Percentiles rank a stretch among this genome's conserved stretches.
Evolutionary conservation across 2,329 filamentous ascomycete genomes (phyloP).

Genomic region (Chrysoporthe deuterocubensis): DNA sequence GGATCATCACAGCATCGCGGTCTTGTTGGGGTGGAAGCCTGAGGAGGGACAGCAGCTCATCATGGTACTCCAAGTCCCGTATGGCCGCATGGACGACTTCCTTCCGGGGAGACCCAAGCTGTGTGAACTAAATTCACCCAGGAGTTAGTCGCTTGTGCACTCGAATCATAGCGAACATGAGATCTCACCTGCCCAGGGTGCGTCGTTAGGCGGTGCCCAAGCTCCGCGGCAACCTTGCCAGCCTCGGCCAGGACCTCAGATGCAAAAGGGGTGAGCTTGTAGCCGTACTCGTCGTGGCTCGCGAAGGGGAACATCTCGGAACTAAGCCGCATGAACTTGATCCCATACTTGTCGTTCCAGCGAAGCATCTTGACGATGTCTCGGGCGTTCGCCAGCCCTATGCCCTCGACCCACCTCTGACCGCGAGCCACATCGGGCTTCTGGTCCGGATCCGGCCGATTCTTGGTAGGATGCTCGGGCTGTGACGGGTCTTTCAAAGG

Average conservation of each 20-base stretch:
- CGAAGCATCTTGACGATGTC: conserved; percentile 85
- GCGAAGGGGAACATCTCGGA: conserved; percentile 98
- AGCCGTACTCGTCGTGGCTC: conserved; percentile 84
- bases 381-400: conserved; percentile 80
- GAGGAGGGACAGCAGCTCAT: conserved; percentile 80
- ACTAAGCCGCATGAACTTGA: conserved; percentile 89
- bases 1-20: conserved; percentile 88
- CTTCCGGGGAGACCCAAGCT: conserved; percentile 80
- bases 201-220: conserved; percentile 84
- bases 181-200: conserved; percentile 75
- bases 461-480: conserved; percentile 82
- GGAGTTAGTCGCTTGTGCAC: too few species aligned
- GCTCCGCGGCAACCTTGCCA: conserved; percentile 74
- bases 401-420: conserved; percentile 71
- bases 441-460: conserved; percentile 77
- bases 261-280: conserved; percentile 82
- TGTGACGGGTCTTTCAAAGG: conserved; percentile 75
- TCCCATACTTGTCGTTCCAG: conserved; percentile 92
- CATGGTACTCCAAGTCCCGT: conserved; percentile 85
- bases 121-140: conserved; percentile 67
- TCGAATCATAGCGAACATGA: too few species aligned
- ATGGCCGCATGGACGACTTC: conserved; percentile 78
- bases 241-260: conserved; percentile 75
- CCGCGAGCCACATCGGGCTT: conserved; percentile 70
- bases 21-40: conserved; percentile 77